Evolutionary conservation across 495 filamentous ascomycete species (phyloP).

Genomic region (Lindgomyces ingoldianus): DNA sequence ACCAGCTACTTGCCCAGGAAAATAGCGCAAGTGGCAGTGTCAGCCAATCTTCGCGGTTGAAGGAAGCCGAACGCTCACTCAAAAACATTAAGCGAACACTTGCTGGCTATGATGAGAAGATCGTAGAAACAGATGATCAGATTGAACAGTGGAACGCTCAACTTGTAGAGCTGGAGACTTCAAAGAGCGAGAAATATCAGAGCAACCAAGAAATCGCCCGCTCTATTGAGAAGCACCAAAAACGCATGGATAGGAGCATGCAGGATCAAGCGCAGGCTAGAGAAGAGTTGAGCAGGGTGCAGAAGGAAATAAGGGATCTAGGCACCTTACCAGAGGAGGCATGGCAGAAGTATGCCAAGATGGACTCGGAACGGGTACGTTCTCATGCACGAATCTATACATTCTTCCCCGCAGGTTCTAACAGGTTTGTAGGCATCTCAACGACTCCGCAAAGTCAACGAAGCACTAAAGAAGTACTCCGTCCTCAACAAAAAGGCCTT

Average conservation of each 20-base stretch:
- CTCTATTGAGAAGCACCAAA: conserved; percentile 83
- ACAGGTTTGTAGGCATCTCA: conserved; percentile 71
- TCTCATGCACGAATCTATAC: background rate
- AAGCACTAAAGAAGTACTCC: conserved; percentile 90
- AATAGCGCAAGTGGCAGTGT: conserved; percentile 61
- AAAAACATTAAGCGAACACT: conserved; percentile 68
- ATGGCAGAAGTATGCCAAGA: conserved; percentile 83
- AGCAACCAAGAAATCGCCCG: conserved; percentile 73
- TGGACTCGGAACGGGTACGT: conserved; percentile 69
- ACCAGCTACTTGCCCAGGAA: conserved; percentile 79
- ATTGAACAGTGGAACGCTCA: conserved; percentile 64
- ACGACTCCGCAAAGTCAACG: conserved; percentile 88
- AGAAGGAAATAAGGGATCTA: conserved; percentile 85
- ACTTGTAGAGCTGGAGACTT: conserved; percentile 62
- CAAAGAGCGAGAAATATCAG: conserved; percentile 65
- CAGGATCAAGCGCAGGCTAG: conserved; percentile 78
- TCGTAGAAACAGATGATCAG: conserved; percentile 56
- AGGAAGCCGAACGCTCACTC: conserved; percentile 78
- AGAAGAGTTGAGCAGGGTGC: conserved; percentile 74
- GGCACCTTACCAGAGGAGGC: conserved; percentile 94
- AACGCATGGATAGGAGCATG: conserved; percentile 88
- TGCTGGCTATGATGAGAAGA: conserved; percentile 47
- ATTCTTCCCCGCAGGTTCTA: background rate
- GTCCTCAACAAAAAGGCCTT: conserved; percentile 99
- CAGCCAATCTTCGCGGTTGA: conserved; percentile 59